Percentiles rank a stretch among this genome's conserved stretches.
phyloP scores from a whole-genome alignment of 768 basidiomycete genomes.

The Russula earlei region DNA sequence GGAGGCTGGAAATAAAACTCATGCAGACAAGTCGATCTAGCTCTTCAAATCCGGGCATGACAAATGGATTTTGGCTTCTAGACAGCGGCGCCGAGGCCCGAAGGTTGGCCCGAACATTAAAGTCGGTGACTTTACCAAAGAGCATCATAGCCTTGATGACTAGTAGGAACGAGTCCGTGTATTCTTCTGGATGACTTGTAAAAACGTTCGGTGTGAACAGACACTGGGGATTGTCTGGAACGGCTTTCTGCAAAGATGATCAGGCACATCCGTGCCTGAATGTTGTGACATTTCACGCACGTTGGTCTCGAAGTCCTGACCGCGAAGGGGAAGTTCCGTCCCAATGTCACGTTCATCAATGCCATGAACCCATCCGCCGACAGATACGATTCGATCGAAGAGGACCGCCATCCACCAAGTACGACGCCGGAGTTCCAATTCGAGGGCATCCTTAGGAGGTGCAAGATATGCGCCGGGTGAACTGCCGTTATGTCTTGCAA shows the following conservation, averaged over 20 bases:
- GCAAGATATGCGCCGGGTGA: conserved; percentile 75
- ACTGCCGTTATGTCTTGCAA: conserved; percentile 52
- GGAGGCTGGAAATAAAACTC: conserved; percentile 64
- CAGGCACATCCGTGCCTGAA: conserved; percentile 8
- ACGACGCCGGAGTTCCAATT: conserved; percentile 68
- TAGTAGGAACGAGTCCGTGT: conserved; percentile 74
- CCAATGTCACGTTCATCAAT: conserved; percentile 79
- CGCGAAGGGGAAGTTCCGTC: conserved; percentile 71
- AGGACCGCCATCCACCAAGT: conserved; percentile 91
- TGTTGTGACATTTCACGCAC: conserved; percentile 31
- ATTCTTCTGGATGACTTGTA: conserved; percentile 59
- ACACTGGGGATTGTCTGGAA: conserved; percentile 71
- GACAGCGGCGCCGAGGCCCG: conserved; percentile 56
- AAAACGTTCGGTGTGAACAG: conserved; percentile 55
- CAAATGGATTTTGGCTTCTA: conserved; percentile 67
- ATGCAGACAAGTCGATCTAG: conserved; percentile 59
- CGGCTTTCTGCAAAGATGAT: conserved; percentile 35
- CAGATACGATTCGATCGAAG: conserved; percentile 65
- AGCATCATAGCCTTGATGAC: conserved; percentile 79
- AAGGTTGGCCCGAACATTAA: conserved; percentile 66
- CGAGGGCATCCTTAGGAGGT: conserved; percentile 65
- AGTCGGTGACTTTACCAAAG: conserved; percentile 79
- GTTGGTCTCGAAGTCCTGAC: conserved; percentile 66
- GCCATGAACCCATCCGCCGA: conserved; percentile 78
- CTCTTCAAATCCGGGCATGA: conserved; percentile 52